Evolutionary conservation across 495 filamentous ascomycete genomes (phyloP), one percentile per base, ranked within the genome.

Genomic region (Aspergillus indologenus): DNA sequence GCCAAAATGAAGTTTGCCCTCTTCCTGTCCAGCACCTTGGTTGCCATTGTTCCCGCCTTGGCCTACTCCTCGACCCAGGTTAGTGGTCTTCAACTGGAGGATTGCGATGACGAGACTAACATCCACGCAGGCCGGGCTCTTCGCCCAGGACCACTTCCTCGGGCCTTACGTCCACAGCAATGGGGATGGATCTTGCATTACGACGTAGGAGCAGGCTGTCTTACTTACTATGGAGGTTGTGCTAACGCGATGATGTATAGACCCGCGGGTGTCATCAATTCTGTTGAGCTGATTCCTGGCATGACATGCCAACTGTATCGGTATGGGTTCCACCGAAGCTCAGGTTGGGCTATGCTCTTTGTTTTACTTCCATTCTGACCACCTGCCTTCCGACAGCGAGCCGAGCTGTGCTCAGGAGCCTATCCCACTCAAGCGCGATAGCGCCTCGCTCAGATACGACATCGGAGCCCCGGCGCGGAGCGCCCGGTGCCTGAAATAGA

Each of bases 281-380:
- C 48, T n/a, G 48, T 51, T 18, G 23, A 51, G 48, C 48, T 51
- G 24, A 29, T 19, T 26, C 48, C 22, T 8, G 48, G 48, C 23
- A 19, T 51, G 48, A 51, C 48, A 18, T 51, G 48, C 24, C 24
- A 51, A 24, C 11, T 51, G 24, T 51, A 51, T 21, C 29, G 24
- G 48, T 51, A 15, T 29, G 26, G 9, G 26, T 9, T 3, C 26
- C 26, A 3, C 26, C 26, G n/a, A n/a, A n/a, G n/a, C n/a, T n/a
- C n/a, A n/a, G n/a, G n/a, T 49, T 7, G 6, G 3, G 11, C 2
- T 50, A 8, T 29, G 15, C n/a, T 29, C 48, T 31, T 21, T 50
- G n/a, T 31, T 5, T n/a, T 18, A 22, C 2, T 21, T 7, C 5
- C 15, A 2, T 17, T 2, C 7, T n/a, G 6, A 6, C 24, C 18